Evolutionary conservation across 73 alveolate species (phyloP).

Genomic region (Durusdinium trenchii): DNA sequence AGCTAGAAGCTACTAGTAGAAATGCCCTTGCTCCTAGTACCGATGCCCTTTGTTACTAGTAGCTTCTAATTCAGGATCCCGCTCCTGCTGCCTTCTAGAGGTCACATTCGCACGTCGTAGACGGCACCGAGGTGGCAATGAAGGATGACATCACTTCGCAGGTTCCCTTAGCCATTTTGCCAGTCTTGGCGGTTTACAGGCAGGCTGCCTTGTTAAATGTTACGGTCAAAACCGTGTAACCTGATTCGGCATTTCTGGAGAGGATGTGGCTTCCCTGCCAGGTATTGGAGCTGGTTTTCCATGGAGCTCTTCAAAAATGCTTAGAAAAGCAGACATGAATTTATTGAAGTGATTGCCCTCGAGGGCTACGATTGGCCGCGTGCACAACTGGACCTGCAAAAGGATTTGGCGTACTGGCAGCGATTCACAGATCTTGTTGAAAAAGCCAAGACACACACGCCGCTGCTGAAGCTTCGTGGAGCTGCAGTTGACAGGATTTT

Average conservation of each 20-base stretch:
- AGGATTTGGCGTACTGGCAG: too few relatives aligned
- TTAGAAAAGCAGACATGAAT: not conserved
- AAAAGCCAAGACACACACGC: not conserved
- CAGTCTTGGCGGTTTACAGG: conserved; percentile 81
- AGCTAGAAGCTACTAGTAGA: too few relatives aligned
- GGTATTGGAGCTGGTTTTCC: conserved; percentile 94
- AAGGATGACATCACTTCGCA: conserved; percentile 36
- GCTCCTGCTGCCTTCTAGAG: not conserved
- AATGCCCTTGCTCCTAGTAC: too few relatives aligned
- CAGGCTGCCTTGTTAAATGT: not conserved
- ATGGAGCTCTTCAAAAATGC: conserved; percentile 94
- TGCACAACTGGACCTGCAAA: too few relatives aligned
- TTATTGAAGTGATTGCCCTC: not conserved
- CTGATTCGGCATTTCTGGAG: not conserved
- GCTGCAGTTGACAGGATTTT: not conserved
- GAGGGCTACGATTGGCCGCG: too few relatives aligned
- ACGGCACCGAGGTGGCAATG: not conserved
- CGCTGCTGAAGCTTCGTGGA: not conserved
- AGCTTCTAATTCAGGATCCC: too few relatives aligned
- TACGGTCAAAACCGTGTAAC: too few relatives aligned
- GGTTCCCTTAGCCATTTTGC: conserved; percentile 72
- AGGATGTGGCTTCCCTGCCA: not conserved
- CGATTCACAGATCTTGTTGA: not conserved
- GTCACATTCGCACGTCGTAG: not conserved
- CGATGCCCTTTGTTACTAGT: too few relatives aligned